Conservation (phyloP, 1,139 yeast genomes). For the Maudiozyma humilis region DNA sequence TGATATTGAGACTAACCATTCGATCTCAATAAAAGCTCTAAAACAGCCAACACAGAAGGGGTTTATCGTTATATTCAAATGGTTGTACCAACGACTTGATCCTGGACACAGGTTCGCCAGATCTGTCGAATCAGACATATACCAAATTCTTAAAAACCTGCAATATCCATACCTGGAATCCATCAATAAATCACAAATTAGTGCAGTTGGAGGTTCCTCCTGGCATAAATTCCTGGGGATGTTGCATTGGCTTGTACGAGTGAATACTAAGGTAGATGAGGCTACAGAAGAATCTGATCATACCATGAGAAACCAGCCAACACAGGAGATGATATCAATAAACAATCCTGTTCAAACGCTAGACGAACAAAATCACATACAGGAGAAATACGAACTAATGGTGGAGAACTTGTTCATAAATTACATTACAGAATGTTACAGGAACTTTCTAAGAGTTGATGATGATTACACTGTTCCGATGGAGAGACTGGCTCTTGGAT, state of each 20-base stretch:
- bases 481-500: constrained; percentile 50
- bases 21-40: constrained; percentile 57
- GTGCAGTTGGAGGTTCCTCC: constrained; percentile 86
- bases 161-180: constrained; percentile 77
- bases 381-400: constrained; percentile 31
- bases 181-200: constrained; percentile 72
- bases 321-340: constrained; percentile 27
- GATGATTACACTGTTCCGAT: constrained; percentile 52
- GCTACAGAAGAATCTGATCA: constrained; percentile 25
- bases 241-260: constrained; percentile 67
- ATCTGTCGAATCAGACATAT: constrained; percentile 70
- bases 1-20: constrained; percentile 65
- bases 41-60: constrained; percentile 83
- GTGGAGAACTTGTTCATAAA: constrained; percentile 56
- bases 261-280: constrained; percentile 42
- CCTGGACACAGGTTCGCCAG: constrained; percentile 67
- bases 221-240: constrained; percentile 83
- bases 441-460: constrained; percentile 53
- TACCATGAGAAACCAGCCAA: constrained; percentile 22
- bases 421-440: constrained; percentile 61
- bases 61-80: constrained; percentile 69
- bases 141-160: constrained; percentile 52
- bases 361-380: constrained; percentile 34
- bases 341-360: constrained; percentile 38
- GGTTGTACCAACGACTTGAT: constrained; percentile 67